phyloP scores from a whole-genome alignment of 2,329 filamentous ascomycete species.

The Sporothrix pallida region DNA sequence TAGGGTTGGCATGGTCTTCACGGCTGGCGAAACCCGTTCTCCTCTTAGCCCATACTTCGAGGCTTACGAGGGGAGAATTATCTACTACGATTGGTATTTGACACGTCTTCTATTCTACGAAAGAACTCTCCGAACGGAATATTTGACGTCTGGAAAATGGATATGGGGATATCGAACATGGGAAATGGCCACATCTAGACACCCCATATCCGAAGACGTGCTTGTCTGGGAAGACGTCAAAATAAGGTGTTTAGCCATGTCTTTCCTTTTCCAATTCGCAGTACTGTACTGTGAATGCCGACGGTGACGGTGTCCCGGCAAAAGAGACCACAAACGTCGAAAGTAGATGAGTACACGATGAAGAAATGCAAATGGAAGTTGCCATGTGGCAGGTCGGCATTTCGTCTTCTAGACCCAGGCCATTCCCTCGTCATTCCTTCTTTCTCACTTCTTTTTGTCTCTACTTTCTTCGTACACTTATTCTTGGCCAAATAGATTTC shows the following conservation, averaged over 20 bases:
- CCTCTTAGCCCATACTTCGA: too few relatives aligned
- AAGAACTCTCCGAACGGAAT: too few relatives aligned
- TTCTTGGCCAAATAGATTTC: neutral
- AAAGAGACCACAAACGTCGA: neutral
- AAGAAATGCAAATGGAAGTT: neutral
- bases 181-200: conserved; percentile 18
- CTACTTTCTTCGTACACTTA: neutral
- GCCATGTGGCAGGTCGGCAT: neutral
- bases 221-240: neutral
- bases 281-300: neutral
- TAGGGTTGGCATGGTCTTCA: too few relatives aligned
- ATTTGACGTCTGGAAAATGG: too few relatives aligned
- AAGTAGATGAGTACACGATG: neutral
- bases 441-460: neutral
- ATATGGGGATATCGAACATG: too few relatives aligned
- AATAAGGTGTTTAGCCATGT: neutral
- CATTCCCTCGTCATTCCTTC: neutral
- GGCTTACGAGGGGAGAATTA: too few relatives aligned
- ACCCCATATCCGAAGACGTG: neutral
- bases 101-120: too few relatives aligned
- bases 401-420: neutral
- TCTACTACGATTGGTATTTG: too few relatives aligned
- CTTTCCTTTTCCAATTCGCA: neutral
- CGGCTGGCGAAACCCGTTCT: too few relatives aligned
- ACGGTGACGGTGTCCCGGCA: neutral